phyloP scores from a whole-genome alignment of 352 stramenopile species.

The Aphanomyces stellatus region DNA sequence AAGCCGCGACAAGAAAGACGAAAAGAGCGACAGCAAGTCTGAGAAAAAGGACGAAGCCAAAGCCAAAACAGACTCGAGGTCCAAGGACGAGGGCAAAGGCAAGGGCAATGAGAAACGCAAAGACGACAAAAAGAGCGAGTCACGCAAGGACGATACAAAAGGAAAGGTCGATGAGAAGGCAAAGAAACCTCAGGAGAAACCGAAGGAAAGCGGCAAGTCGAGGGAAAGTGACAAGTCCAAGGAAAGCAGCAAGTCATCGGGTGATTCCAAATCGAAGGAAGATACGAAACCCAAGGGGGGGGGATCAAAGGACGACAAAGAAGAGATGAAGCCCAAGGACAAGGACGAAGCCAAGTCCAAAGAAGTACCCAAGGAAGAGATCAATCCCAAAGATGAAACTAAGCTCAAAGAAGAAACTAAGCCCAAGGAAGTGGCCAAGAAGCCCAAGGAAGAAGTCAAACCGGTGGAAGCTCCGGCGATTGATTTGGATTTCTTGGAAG shows the following conservation, averaged over 20 bases:
- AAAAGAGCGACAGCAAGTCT: conserved; percentile 16
- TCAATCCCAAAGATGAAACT: conserved; percentile 20
- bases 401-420: conserved; percentile 64
- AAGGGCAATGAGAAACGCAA: neutral
- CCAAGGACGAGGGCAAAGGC: neutral
- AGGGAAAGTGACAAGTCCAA: conserved; percentile 2
- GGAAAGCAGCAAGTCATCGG: conserved; percentile 17
- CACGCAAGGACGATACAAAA: conserved; percentile 7
- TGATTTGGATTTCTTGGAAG: conserved; percentile 74
- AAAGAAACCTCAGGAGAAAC: conserved; percentile 28
- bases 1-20: neutral
- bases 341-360: conserved; percentile 18
- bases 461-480: conserved; percentile 64
- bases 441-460: conserved; percentile 19
- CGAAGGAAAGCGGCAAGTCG: neutral
- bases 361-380: conserved; percentile 7
- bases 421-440: conserved; percentile 26
- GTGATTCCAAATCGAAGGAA: conserved; percentile 18
- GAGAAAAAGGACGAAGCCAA: neutral
- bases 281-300: neutral
- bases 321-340: conserved; percentile 12
- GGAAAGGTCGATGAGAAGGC: conserved; percentile 17
- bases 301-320: neutral
- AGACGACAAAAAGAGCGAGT: neutral
- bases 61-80: no score